Conservation (phyloP, 768 basidiomycete genomes). For the Auricularia cornea region DNA sequence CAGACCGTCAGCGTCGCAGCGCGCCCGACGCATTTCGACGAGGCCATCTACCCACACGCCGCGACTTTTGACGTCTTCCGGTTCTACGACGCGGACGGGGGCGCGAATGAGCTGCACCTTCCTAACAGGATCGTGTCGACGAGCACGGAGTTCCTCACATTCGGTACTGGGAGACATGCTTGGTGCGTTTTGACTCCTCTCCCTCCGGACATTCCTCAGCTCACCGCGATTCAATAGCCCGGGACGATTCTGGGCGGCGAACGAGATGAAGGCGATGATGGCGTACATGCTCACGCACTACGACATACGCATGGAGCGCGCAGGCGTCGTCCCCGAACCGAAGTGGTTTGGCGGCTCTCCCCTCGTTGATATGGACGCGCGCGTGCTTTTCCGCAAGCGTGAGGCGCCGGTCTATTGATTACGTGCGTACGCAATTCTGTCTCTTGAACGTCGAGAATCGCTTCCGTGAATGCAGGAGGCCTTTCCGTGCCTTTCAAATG, state of each 20-base stretch:
- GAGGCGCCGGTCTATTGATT: too few relatives aligned
- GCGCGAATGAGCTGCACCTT: constrained; percentile 22
- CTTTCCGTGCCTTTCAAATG: too few relatives aligned
- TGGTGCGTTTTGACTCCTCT: constrained; percentile 2
- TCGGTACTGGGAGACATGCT: constrained; percentile 33
- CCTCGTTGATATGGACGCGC: too few relatives aligned
- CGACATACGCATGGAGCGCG: too few relatives aligned
- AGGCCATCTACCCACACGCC: constrained; percentile 1
- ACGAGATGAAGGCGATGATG: constrained; percentile 14
- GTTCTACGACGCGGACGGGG: constrained; percentile 12
- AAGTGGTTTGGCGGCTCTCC: too few relatives aligned
- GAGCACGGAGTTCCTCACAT: constrained; percentile 24
- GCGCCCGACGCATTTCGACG: constrained; percentile 3
- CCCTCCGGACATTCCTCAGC: too few relatives aligned
- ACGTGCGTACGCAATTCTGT: too few relatives aligned
- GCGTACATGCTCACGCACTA: too few relatives aligned
- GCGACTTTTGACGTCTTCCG: constrained; percentile 4
- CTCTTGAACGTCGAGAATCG: too few relatives aligned
- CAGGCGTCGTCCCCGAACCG: neutral
- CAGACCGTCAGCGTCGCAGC: constrained; percentile 11
- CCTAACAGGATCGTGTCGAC: constrained; percentile 24
- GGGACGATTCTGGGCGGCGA: constrained; percentile 39
- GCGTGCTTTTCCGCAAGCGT: too few relatives aligned
- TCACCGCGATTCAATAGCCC: too few relatives aligned
- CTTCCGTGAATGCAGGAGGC: too few relatives aligned